Conservation (phyloP, 768 basidiomycete species). For the Russula foetens region DNA sequence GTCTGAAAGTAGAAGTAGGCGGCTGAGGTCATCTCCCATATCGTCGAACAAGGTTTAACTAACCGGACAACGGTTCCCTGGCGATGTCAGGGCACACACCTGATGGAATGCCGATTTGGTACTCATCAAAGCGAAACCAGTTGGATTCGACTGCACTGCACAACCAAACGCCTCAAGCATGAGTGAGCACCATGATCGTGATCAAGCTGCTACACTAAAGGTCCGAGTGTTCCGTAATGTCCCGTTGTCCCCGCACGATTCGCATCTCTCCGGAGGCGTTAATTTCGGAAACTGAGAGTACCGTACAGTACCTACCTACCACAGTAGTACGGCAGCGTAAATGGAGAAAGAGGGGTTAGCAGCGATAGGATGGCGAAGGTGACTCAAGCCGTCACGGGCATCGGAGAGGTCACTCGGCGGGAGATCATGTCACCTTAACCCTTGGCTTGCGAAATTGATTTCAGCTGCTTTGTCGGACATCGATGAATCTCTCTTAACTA, state of each 20-base stretch:
- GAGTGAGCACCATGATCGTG: too few species aligned
- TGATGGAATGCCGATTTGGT: too few species aligned
- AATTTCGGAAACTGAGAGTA: not conserved
- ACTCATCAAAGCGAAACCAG: not conserved
- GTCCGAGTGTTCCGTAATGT: not conserved
- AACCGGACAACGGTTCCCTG: not conserved
- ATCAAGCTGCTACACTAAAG: not conserved
- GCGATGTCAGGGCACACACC: not conserved
- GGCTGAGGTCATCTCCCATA: not conserved
- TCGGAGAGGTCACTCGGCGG: not conserved
- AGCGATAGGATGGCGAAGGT: not conserved
- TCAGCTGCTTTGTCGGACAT: not conserved
- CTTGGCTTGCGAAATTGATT: not conserved
- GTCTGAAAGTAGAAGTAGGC: not conserved
- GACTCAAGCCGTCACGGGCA: too few species aligned
- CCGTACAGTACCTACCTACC: too few species aligned
- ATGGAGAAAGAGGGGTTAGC: not conserved
- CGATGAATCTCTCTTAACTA: constrained; percentile 8
- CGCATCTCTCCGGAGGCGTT: not conserved
- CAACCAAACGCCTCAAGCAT: too few species aligned
- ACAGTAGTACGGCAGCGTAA: not conserved
- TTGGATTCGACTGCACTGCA: too few species aligned
- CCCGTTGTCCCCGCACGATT: not conserved
- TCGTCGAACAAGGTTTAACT: not conserved
- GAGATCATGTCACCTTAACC: not conserved